Evolutionary conservation across 1,284 basidiomycete species (phyloP).

Genomic region (Porogramme epimiltina): DNA sequence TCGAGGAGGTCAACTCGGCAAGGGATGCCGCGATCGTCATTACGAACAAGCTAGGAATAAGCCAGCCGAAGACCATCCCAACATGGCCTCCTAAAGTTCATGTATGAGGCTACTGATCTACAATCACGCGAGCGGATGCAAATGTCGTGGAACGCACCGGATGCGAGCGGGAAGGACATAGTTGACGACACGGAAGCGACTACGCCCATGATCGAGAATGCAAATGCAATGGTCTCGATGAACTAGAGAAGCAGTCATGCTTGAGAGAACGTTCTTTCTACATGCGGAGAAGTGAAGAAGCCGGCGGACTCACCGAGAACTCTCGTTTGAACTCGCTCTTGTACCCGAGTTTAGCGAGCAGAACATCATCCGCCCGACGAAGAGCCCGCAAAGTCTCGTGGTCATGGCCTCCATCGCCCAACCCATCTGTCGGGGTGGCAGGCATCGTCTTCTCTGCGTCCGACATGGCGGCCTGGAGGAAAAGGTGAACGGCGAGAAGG

Average conservation of each 20-base stretch:
- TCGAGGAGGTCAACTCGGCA: slow-evolving; percentile 72
- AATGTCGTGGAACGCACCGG: slow-evolving; percentile 41
- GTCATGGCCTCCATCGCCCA: slow-evolving; percentile 10
- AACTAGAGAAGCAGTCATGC: slow-evolving; percentile 38
- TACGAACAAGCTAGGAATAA: slow-evolving; percentile 73
- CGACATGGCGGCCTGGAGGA: slow-evolving; percentile 1
- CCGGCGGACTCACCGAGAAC: slow-evolving; percentile 58
- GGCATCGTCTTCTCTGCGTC: background rate
- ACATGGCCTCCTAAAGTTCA: slow-evolving; percentile 62
- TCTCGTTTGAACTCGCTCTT: slow-evolving; percentile 76
- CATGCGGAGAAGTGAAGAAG: too few relatives aligned
- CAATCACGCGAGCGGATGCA: too few relatives aligned
- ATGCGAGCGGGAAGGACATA: slow-evolving; percentile 60
- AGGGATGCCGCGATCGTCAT: slow-evolving; percentile 66
- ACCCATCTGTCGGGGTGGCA: background rate
- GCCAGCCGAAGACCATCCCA: slow-evolving; percentile 79
- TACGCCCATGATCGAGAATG: slow-evolving; percentile 78
- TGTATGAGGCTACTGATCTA: too few relatives aligned
- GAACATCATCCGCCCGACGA: slow-evolving; percentile 51
- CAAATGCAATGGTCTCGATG: slow-evolving; percentile 67
- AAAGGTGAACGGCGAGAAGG: background rate
- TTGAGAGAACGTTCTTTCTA: background rate
- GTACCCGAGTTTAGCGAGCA: slow-evolving; percentile 71
- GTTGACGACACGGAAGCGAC: slow-evolving; percentile 71
- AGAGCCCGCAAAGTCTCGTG: slow-evolving; percentile 24